Evolutionary conservation across 768 basidiomycete species (phyloP).

Genomic region (Macrolepiota albuminosa): DNA sequence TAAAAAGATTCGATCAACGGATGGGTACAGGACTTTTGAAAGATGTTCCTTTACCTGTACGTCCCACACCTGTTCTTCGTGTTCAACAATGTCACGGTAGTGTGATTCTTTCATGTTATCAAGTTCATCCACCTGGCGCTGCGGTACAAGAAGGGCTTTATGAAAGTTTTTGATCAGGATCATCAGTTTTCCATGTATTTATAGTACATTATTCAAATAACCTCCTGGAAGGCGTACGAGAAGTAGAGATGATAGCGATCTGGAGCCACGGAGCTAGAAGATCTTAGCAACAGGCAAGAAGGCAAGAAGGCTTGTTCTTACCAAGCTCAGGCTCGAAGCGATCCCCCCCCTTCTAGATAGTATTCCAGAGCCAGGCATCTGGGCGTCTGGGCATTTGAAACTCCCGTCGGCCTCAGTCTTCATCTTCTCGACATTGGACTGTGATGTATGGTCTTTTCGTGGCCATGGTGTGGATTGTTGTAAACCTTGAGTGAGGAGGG

Average conservation of each 20-base stretch:
- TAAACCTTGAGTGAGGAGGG: neutral
- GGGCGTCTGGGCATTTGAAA: slow-evolving; percentile 56
- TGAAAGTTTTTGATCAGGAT: slow-evolving; percentile 59
- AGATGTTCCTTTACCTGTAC: slow-evolving; percentile 75
- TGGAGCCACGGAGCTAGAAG: slow-evolving; percentile 21
- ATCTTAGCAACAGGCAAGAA: too few relatives aligned
- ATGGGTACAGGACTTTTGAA: neutral
- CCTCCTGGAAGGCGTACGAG: slow-evolving; percentile 77
- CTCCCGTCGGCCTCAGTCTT: slow-evolving; percentile 43
- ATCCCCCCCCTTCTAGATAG: slow-evolving; percentile 51
- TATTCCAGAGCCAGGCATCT: slow-evolving; percentile 48
- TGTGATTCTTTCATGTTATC: slow-evolving; percentile 82
- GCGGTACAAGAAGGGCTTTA: slow-evolving; percentile 74
- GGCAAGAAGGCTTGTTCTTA: slow-evolving; percentile 24
- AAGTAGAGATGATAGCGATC: slow-evolving; percentile 93
- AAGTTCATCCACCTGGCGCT: slow-evolving; percentile 87
- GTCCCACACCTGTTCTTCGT: slow-evolving; percentile 94
- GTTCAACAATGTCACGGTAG: slow-evolving; percentile 85
- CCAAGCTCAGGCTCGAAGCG: slow-evolving; percentile 74
- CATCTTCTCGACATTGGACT: slow-evolving; percentile 49
- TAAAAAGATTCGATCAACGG: slow-evolving; percentile 21
- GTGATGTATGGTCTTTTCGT: slow-evolving; percentile 29
- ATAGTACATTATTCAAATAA: neutral
- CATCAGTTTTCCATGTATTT: slow-evolving; percentile 2
- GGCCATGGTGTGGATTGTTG: slow-evolving; percentile 12